Conservation (phyloP, 1,284 basidiomycete species). For the Sutorius eximius region DNA sequence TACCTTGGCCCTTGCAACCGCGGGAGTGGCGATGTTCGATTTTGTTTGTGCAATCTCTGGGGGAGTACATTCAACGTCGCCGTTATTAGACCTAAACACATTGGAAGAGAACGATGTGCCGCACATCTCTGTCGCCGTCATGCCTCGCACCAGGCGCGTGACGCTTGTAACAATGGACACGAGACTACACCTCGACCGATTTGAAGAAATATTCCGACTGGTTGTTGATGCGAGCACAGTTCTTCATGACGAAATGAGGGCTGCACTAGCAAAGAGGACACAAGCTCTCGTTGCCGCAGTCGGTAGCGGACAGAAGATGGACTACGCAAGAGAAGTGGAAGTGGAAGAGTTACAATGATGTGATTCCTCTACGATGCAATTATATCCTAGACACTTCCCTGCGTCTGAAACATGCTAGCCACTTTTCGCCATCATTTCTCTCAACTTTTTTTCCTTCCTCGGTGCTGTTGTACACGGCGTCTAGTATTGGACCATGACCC, state of each 20-base stretch:
- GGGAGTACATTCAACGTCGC: slow-evolving; percentile 74
- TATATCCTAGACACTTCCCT: slow-evolving; percentile 42
- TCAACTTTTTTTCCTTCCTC: slow-evolving; percentile 98
- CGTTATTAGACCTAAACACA: slow-evolving; percentile 83
- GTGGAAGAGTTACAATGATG: slow-evolving; percentile 36
- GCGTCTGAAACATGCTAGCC: slow-evolving; percentile 79
- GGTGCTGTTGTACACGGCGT: slow-evolving; percentile 82
- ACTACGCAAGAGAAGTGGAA: slow-evolving; percentile 29
- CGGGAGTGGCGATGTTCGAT: slow-evolving; percentile 89
- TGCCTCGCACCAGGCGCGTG: slow-evolving; percentile 82
- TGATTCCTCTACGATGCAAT: slow-evolving; percentile 1
- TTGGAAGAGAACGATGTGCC: slow-evolving; percentile 92
- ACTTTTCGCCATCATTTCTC: slow-evolving; percentile 88
- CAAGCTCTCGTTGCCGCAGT: slow-evolving; percentile 54
- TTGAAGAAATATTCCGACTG: slow-evolving; percentile 84
- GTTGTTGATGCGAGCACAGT: slow-evolving; percentile 78
- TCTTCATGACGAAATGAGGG: slow-evolving; percentile 84
- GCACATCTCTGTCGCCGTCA: slow-evolving; percentile 81
- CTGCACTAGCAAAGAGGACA: slow-evolving; percentile 68
- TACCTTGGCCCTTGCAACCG: slow-evolving; percentile 86
- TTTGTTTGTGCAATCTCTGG: slow-evolving; percentile 87
- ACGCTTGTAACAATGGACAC: slow-evolving; percentile 93
- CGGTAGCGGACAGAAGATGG: slow-evolving; percentile 33
- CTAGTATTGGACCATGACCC: slow-evolving; percentile 71
- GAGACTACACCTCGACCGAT: slow-evolving; percentile 88